Conservation (phyloP, 306 rosid genomes). For the Malus sieversii region DNA sequence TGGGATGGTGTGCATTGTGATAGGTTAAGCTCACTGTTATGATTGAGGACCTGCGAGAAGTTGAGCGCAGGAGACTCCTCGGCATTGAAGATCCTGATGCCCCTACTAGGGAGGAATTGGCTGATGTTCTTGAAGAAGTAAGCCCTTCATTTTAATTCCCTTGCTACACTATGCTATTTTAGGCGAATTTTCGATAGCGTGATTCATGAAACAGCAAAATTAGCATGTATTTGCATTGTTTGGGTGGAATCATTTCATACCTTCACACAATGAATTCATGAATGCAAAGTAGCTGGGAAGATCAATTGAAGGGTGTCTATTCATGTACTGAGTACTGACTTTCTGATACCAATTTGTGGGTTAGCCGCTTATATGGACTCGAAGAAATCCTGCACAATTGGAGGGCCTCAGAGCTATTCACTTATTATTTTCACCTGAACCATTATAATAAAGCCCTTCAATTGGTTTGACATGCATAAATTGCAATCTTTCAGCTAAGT, state of each 20-base stretch:
- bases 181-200: not conserved
- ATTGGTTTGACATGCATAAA: not conserved
- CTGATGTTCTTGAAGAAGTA: constrained; percentile 69
- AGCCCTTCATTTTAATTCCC: constrained; percentile 3
- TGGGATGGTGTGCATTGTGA: not conserved
- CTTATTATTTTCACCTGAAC: not conserved
- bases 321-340: too few relatives aligned
- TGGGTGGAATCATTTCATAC: not conserved
- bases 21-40: constrained; percentile 79
- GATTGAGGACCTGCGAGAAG: constrained; percentile 95
- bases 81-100: constrained; percentile 80
- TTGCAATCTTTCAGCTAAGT: not conserved
- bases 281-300: not conserved
- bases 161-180: not conserved
- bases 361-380: not conserved
- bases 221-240: not conserved
- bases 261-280: not conserved
- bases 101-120: constrained; percentile 85
- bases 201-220: not conserved
- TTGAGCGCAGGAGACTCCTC: constrained; percentile 78
- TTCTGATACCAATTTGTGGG: not conserved
- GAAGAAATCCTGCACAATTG: not conserved
- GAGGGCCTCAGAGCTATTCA: not conserved
- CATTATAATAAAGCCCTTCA: not conserved
- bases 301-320: not conserved